Conservation (phyloP, 177 flowering plant species). For the Telopea speciosissima region DNA sequence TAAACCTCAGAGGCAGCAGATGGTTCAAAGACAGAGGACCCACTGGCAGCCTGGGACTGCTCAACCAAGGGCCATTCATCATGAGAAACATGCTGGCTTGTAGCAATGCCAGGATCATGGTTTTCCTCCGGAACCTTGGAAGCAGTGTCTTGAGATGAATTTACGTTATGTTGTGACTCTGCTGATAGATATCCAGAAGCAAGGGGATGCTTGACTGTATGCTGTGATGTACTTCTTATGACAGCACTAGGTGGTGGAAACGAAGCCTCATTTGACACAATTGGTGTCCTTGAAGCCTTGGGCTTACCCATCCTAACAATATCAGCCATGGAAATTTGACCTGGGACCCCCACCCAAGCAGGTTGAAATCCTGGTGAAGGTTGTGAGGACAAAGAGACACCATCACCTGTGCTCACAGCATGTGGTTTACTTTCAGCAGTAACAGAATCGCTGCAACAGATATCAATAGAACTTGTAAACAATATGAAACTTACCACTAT, state of each 20-base stretch:
- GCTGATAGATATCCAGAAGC: slow-evolving; percentile 18
- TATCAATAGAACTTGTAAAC: not conserved
- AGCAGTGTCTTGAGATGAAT: slow-evolving; percentile 28
- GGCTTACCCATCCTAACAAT: slow-evolving; percentile 97
- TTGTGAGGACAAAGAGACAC: slow-evolving; percentile 36
- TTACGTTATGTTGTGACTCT: slow-evolving; percentile 30
- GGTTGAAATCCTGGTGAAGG: slow-evolving; percentile 59
- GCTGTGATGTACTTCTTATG: slow-evolving; percentile 23
- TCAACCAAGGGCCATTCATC: slow-evolving; percentile 71
- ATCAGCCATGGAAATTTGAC: slow-evolving; percentile 97
- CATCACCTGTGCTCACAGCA: slow-evolving; percentile 30
- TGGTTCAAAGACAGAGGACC: slow-evolving; percentile 35
- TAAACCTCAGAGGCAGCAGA: slow-evolving; percentile 27
- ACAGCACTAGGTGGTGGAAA: slow-evolving; percentile 10
- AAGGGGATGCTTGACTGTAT: slow-evolving; percentile 28
- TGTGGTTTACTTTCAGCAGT: slow-evolving; percentile 39
- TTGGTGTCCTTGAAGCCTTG: slow-evolving; percentile 15
- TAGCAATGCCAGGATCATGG: slow-evolving; percentile 22
- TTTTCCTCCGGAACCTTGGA: slow-evolving; percentile 28
- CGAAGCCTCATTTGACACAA: slow-evolving; percentile 13
- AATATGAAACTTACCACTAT: not conserved
- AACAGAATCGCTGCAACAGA: slow-evolving; percentile 49
- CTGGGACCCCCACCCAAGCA: slow-evolving; percentile 76
- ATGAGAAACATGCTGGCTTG: slow-evolving; percentile 26
- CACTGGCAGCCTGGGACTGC: slow-evolving; percentile 31